Conservation (phyloP, 768 basidiomycete genomes). For the Cyathus striatus region DNA sequence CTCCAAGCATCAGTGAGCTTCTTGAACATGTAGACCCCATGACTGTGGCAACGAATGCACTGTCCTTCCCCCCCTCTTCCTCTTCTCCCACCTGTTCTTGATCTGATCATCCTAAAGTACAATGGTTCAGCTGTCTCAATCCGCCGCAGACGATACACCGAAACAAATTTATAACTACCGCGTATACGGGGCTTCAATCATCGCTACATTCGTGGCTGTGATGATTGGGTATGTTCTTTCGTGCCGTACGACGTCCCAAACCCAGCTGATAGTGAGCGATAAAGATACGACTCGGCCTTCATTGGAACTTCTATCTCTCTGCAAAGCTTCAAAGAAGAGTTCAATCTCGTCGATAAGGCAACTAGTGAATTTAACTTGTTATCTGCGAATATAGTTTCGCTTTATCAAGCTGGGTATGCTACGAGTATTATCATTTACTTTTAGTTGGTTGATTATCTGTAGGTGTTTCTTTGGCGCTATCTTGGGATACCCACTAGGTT, state of each 20-base stretch:
- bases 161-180: slow-evolving; percentile 36
- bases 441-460: neutral
- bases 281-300: slow-evolving; percentile 37
- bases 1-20: too few relatives aligned
- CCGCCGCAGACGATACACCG: too few relatives aligned
- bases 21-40: too few relatives aligned
- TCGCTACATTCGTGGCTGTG: slow-evolving; percentile 30
- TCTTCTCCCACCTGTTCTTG: too few relatives aligned
- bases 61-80: too few relatives aligned
- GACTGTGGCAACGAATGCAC: too few relatives aligned
- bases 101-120: too few relatives aligned
- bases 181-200: slow-evolving; percentile 27
- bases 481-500: slow-evolving; percentile 30
- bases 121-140: too few relatives aligned
- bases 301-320: slow-evolving; percentile 40
- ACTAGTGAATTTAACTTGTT: slow-evolving; percentile 22
- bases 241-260: neutral
- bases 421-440: neutral
- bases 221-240: slow-evolving; percentile 28
- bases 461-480: slow-evolving; percentile 35
- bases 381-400: slow-evolving; percentile 40
- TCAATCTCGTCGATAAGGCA: slow-evolving; percentile 28
- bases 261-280: too few relatives aligned
- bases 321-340: slow-evolving; percentile 37
- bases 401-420: slow-evolving; percentile 36